Conservation (phyloP, 305 asterid species). For the Solanum hybrid region DNA sequence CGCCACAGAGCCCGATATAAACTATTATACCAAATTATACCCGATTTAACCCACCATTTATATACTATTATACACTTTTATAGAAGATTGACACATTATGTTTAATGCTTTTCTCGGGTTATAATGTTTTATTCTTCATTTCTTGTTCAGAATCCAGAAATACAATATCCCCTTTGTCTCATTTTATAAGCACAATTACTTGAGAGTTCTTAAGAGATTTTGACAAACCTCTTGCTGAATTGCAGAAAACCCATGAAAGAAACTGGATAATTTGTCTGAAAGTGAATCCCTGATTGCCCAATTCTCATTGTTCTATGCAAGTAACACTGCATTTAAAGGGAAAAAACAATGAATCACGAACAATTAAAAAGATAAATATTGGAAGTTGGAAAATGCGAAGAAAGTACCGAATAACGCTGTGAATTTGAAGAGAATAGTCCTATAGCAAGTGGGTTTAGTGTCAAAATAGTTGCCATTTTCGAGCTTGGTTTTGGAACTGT, state of each 20-base stretch:
- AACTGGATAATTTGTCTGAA: not conserved
- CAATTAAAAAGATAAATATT: not conserved
- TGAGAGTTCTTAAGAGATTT: not conserved
- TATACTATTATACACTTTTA: not conserved
- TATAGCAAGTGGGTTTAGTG: constrained; percentile 7
- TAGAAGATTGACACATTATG: not conserved
- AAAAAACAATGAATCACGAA: not conserved
- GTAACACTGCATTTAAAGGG: not conserved
- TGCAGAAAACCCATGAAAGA: not conserved
- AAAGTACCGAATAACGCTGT: constrained; percentile 24
- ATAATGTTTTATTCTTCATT: not conserved
- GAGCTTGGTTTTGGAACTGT: not conserved
- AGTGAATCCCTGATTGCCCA: not conserved
- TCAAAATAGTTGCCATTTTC: constrained; percentile 18
- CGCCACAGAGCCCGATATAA: not conserved
- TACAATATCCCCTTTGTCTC: not conserved
- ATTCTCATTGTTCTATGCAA: not conserved
- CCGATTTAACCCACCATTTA: not conserved
- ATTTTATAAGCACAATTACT: not conserved
- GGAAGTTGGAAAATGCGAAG: not conserved
- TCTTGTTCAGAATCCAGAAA: not conserved
- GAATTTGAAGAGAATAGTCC: constrained; percentile 26
- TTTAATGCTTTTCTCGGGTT: not conserved
- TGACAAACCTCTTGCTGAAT: not conserved
- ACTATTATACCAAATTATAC: not conserved